Evolutionary conservation across 805 yeast species (phyloP).

Genomic region (Suhomyces xylopsoci): DNA sequence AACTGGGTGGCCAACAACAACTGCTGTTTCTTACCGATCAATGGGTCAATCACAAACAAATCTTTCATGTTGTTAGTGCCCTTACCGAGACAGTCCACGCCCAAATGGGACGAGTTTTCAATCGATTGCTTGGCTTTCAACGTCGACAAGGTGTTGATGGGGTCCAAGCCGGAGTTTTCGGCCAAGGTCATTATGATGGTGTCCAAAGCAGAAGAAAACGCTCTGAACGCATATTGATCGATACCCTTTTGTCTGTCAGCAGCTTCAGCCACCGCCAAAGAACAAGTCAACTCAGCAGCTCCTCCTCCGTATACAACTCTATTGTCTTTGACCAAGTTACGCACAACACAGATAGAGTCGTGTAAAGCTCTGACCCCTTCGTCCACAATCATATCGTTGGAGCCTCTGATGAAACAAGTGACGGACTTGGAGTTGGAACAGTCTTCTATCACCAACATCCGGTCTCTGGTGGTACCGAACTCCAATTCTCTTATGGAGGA

Average conservation of each 20-base stretch:
- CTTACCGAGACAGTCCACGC: slow-evolving; percentile 90
- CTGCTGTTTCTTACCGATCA: slow-evolving; percentile 96
- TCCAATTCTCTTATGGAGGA: slow-evolving; percentile 82
- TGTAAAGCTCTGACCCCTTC: slow-evolving; percentile 96
- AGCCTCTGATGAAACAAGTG: slow-evolving; percentile 90
- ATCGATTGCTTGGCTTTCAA: slow-evolving; percentile 82
- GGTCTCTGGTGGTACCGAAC: slow-evolving; percentile 94
- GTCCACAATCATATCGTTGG: slow-evolving; percentile 96
- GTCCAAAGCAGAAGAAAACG: slow-evolving; percentile 88
- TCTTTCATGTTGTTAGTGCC: slow-evolving; percentile 92
- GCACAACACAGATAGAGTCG: slow-evolving; percentile 94
- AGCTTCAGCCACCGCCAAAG: slow-evolving; percentile 83
- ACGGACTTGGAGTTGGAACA: slow-evolving; percentile 85
- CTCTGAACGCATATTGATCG: slow-evolving; percentile 97
- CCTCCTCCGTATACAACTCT: slow-evolving; percentile 99
- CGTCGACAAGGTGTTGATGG: slow-evolving; percentile 83
- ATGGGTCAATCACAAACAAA: slow-evolving; percentile 91
- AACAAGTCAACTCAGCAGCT: slow-evolving; percentile 93
- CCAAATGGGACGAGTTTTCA: slow-evolving; percentile 67
- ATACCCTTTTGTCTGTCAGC: slow-evolving; percentile 94
- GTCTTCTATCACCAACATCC: slow-evolving; percentile 92
- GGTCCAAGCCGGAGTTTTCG: slow-evolving; percentile 93
- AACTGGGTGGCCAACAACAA: slow-evolving; percentile 92
- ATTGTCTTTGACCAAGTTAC: slow-evolving; percentile 88
- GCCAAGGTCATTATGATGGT: slow-evolving; percentile 92